Percentiles rank a stretch among this genome's conserved stretches.
phyloP scores from a whole-genome alignment of 176 grass and related monocot species.

The Avena sativa region DNA sequence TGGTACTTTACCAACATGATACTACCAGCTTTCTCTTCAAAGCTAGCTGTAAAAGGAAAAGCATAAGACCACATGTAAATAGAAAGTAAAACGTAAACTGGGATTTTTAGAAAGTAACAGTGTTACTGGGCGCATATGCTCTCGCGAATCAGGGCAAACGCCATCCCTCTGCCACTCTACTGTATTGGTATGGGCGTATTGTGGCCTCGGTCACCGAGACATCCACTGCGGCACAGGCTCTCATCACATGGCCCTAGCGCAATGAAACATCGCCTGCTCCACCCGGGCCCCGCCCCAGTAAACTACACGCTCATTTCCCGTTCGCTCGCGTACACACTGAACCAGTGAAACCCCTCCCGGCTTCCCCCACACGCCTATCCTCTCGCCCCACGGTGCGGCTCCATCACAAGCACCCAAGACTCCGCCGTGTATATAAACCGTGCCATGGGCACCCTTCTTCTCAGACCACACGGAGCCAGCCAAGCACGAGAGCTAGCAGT shows the following conservation, averaged over 20 bases:
- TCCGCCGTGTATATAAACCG: constrained; percentile 45
- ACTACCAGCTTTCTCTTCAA: too few species aligned
- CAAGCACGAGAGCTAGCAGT: neutral
- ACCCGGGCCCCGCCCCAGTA: neutral
- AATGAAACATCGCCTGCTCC: constrained; percentile 20
- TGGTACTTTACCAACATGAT: too few species aligned
- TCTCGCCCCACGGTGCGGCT: neutral
- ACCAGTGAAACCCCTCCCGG: neutral
- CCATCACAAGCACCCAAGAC: constrained; percentile 29
- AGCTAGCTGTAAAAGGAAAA: too few species aligned
- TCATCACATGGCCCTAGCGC: neutral
- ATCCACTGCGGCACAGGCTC: neutral
- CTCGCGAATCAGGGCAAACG: too few species aligned
- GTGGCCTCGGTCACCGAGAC: neutral
- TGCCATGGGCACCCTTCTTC: neutral
- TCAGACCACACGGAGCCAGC: constrained; percentile 15
- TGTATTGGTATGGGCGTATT: neutral
- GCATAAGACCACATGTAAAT: too few species aligned
- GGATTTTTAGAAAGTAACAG: too few species aligned
- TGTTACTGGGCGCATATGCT: too few species aligned
- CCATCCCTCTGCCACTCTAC: neutral
- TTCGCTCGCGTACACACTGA: neutral
- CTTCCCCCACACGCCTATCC: constrained; percentile 28
- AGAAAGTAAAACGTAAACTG: too few species aligned
- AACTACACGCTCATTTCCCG: neutral